A percentile compares a stretch with the other conserved stretches of the same genome.
phyloP scores from a whole-genome alignment of 108 stramenopile species.

The Bacterosira constricta region DNA sequence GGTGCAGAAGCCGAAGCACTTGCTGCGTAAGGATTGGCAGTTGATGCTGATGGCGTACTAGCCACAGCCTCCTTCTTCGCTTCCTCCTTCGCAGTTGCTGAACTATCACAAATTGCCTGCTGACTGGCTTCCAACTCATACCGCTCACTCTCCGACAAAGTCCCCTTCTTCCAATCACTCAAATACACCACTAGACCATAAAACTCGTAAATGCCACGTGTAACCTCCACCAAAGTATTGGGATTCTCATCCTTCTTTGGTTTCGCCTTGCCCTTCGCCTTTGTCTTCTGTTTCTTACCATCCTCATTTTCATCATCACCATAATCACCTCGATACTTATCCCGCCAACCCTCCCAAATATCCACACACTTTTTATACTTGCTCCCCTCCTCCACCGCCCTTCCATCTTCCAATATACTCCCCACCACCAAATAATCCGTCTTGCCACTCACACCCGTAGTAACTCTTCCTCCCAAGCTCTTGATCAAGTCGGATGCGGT shows the following conservation, averaged over 20 bases:
- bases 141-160: constrained; percentile 14
- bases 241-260: constrained; percentile 25
- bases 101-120: background rate
- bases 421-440: constrained; percentile 90
- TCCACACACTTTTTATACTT: constrained; percentile 77
- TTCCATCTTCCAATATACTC: constrained; percentile 90
- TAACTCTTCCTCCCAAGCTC: constrained; percentile 82
- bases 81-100: background rate
- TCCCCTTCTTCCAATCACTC: constrained; percentile 56
- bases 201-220: constrained; percentile 57
- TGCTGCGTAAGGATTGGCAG: background rate
- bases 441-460: constrained; percentile 76
- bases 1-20: background rate
- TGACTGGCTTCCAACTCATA: constrained; percentile 2
- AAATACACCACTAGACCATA: constrained; percentile 64
- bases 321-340: constrained; percentile 17
- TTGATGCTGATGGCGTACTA: background rate
- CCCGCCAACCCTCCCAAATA: constrained; percentile 39
- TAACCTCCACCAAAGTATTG: constrained; percentile 47
- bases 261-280: constrained; percentile 1
- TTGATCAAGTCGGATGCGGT: constrained; percentile 76
- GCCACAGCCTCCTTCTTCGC: constrained; percentile 1
- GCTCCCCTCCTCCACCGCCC: constrained; percentile 72
- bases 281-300: constrained; percentile 7
- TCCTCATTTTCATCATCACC: background rate